Base-by-base conservation (phyloP, 768 basidiomycete genomes). In the Termitomyces sp. region DNA sequence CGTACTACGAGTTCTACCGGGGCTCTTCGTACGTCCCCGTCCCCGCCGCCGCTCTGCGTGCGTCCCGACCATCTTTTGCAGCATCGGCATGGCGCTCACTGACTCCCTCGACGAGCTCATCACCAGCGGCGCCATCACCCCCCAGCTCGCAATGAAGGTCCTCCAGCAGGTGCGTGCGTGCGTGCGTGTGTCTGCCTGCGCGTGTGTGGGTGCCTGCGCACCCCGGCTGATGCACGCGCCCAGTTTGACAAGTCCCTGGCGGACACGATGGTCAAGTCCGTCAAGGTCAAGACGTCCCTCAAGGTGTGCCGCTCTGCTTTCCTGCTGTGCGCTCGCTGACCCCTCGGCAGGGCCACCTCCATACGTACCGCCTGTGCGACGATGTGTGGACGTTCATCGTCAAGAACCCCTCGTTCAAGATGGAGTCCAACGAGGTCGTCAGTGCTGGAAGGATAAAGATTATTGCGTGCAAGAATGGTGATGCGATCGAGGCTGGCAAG, bases 381-480 rank as follows among this genome's bases (percentile, higher is more conserved):
- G 94, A 95, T 68, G 96, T 98, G 49, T 98, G 97, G 97, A 98
- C 96, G 54, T 99, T 98, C 72, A 91, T 96, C 61, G 90, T 98
- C 52, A 92, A 94, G 72, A 87, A 95, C 64, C 89, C 95, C 32
- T 76, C 77, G 22, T 96, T 99, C 76, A 98, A 98, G 75, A 94
- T 98, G 88, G 97, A 99, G 72, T 83, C 86, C 62, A 90, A 89
- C 70, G 87, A 92, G 67, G 76, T 85, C 69, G 84, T 93, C 57
- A 75, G 71, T 42, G 81, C 89, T 5, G 80, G 82, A 30, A 85
- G 90, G 70, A 92, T 97, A 73, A 97, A 98, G 79, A 98, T 99
- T 59, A 94, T 99, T 62, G 96, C 97, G 6, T 98, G 96, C 78
- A 98, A 98, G 82, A 92, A 91, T 67, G 92, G 90, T 35, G 93